Conservation (phyloP, 176 grass and related monocot genomes). For the Olyra latifolia region DNA sequence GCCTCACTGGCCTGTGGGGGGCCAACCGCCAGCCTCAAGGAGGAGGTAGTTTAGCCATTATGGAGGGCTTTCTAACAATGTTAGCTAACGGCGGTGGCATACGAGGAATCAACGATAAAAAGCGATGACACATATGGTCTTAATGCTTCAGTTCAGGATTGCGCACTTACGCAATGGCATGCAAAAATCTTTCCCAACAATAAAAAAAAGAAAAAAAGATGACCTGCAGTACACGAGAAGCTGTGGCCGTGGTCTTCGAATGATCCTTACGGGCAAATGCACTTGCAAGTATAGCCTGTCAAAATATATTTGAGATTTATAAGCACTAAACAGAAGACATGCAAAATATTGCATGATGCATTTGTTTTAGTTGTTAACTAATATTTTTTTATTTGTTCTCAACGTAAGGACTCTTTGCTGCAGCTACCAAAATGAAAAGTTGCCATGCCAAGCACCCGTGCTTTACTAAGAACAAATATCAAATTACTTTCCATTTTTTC, state of each 20-base stretch:
- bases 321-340: conserved; percentile 18
- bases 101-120: no score
- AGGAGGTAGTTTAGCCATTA: no score
- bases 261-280: conserved; percentile 77
- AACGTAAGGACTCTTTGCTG: neutral
- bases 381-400: neutral
- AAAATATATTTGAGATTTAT: conserved; percentile 9
- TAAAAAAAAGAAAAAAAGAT: neutral
- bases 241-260: conserved; percentile 48
- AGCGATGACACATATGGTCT: no score
- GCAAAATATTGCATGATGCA: neutral
- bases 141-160: no score
- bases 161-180: no score
- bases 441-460: neutral
- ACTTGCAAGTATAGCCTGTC: conserved; percentile 84
- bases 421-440: neutral
- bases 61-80: no score
- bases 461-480: no score
- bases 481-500: no score
- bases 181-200: no score
- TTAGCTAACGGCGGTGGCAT: no score
- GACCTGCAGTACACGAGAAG: conserved; percentile 84
- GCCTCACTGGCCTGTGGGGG: no score
- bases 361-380: neutral
- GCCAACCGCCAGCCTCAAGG: no score